Conservation (phyloP, 768 basidiomycete genomes). For the Strobilomyces confusus region DNA sequence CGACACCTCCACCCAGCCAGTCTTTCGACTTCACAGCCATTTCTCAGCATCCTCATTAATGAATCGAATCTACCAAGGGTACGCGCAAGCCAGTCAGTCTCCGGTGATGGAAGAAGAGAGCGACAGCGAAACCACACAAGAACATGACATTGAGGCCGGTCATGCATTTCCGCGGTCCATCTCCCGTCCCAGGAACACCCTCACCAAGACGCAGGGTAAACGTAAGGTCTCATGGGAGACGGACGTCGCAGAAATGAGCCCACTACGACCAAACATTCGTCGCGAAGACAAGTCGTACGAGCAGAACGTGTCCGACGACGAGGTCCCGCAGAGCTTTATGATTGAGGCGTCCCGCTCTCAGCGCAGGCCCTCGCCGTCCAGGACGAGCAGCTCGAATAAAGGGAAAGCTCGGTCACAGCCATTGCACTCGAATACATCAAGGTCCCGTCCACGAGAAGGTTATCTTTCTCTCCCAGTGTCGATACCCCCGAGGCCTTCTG, state of each 20-base stretch:
- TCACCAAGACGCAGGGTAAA: slow-evolving; percentile 41
- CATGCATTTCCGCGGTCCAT: slow-evolving; percentile 36
- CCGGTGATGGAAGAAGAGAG: slow-evolving; percentile 71
- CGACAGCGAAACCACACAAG: slow-evolving; percentile 40
- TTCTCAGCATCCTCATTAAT: slow-evolving; percentile 79
- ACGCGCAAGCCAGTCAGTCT: slow-evolving; percentile 68
- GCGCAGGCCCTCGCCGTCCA: slow-evolving; percentile 35
- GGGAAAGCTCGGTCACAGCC: slow-evolving; percentile 45
- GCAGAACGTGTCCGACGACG: slow-evolving; percentile 70
- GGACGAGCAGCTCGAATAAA: slow-evolving; percentile 27
- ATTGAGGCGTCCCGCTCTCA: slow-evolving; percentile 57
- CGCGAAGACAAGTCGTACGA: slow-evolving; percentile 57
- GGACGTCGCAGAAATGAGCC: slow-evolving; percentile 48
- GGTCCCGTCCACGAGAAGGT: slow-evolving; percentile 37
- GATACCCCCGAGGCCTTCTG: slow-evolving; percentile 63
- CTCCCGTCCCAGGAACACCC: slow-evolving; percentile 24
- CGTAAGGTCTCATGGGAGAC: slow-evolving; percentile 62
- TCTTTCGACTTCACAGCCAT: slow-evolving; percentile 64
- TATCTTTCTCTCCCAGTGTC: slow-evolving; percentile 39
- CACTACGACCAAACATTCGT: slow-evolving; percentile 69
- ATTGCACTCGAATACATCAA: slow-evolving; percentile 46
- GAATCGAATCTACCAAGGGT: slow-evolving; percentile 69
- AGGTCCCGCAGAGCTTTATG: slow-evolving; percentile 83
- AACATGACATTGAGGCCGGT: slow-evolving; percentile 61
- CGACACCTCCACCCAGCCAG: slow-evolving; percentile 16